Evolutionary conservation across 257 asterid species (phyloP), one percentile per base, ranked within the genome.

Genomic region (Rauvolfia tetraphylla): DNA sequence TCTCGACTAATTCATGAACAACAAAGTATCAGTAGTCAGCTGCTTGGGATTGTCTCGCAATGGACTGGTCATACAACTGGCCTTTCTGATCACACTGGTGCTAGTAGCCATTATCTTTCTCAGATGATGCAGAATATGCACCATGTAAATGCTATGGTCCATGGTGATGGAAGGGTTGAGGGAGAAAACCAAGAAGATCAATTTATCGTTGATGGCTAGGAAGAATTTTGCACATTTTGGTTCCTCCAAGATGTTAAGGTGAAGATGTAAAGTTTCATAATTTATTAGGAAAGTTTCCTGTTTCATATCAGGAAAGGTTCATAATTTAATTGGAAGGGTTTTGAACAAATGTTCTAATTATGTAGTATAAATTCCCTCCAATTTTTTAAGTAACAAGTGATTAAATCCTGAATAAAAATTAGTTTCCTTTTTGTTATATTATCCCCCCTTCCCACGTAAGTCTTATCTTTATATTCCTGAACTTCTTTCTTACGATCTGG

Each of bases 121-220:
- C 98, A 95, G 86, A 95, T 92, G 98, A 92, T 95, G 84, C 98
- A 91, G 86, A 95, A 88, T 75, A 84, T 95, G 90, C 95, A 92
- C 79, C 97, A 94, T 75, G 89, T 86, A 25, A 89, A 85, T 59
- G 89, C 87, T 23, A 85, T 93, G 91, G 95, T 87, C 72, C 95
- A 92, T 54, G 99, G 86, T 11, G 97, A 95, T 87, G 80, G 92
- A n/a, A 88, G 93, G 70, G 97, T 93, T 15, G 98, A 89, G 71
- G 96, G 86, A 31, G 97, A 93, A 81, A 85, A 87, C 81, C 99
- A 95, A 86, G 98, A 91, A 82, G 99, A 93, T 75, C 95, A 93
- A 88, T 95, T 95, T 75, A 95, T 95, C 48, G 98, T 95, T 57
- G 99, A 95, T 82, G 98, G 96, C 68, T 91, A 82, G 82, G 76